Percentiles rank a stretch among this genome's conserved stretches.
These are phyloP conservation scores for Claviceps humidiphila DNA, from an alignment of 2,329 filamentous ascomycete genomes.

Conservation along the genomic window DNA sequence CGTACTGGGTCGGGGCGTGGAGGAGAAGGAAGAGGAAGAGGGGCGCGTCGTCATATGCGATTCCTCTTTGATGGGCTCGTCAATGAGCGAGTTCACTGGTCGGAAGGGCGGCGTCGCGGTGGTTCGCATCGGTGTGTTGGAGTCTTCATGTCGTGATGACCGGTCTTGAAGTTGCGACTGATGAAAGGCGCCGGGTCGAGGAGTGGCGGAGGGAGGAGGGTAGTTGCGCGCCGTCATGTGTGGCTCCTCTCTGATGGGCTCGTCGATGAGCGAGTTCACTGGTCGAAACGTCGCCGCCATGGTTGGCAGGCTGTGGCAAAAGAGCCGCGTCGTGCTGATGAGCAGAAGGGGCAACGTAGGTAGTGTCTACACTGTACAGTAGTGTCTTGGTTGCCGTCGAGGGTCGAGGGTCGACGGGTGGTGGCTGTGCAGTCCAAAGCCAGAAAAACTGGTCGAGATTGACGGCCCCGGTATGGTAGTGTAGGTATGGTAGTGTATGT, in stretches of 20 bases:
- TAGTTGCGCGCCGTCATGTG: slow-evolving; percentile 22
- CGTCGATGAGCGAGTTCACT: slow-evolving; percentile 29
- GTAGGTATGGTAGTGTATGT: background rate
- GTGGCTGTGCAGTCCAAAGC: background rate
- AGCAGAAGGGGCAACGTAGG: background rate
- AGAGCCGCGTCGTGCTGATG: background rate
- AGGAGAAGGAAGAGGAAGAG: slow-evolving; percentile 15
- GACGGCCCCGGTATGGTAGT: slow-evolving; percentile 10
- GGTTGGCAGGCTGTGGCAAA: slow-evolving; percentile 3
- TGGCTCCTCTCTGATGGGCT: slow-evolving; percentile 20
- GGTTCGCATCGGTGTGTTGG: slow-evolving; percentile 47
- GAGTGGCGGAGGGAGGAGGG: slow-evolving; percentile 13
- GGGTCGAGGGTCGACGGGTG: background rate
- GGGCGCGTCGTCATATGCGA: slow-evolving; percentile 23
- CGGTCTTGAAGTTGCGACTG: slow-evolving; percentile 14
- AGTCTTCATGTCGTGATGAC: slow-evolving; percentile 27
- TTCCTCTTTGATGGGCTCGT: slow-evolving; percentile 20
- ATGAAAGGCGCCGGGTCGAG: slow-evolving; percentile 23
- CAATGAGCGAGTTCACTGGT: slow-evolving; percentile 31
- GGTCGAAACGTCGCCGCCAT: slow-evolving; percentile 38
- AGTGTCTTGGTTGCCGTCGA: background rate
- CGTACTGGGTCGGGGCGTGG: slow-evolving; percentile 23
- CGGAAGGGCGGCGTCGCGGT: slow-evolving; percentile 35
- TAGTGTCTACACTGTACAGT: background rate
- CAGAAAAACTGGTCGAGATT: background rate